phyloP scores from a whole-genome alignment of 306 rosid species.

The Dryas drummondii region DNA sequence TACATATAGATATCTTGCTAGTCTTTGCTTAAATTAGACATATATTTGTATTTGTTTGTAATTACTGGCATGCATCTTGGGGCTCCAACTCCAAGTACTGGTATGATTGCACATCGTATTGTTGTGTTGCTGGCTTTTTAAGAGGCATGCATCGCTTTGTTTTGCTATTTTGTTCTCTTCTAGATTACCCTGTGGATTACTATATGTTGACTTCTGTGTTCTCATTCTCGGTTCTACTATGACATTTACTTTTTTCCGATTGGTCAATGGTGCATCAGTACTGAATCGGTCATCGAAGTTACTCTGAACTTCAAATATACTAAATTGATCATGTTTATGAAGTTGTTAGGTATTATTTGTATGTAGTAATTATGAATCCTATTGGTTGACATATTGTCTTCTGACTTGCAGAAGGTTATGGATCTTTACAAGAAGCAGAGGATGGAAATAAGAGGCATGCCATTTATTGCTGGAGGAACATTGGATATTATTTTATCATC shows the following conservation, averaged over 20 bases:
- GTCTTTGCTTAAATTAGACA: background rate
- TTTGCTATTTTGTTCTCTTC: no score
- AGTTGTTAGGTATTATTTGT: background rate
- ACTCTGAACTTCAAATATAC: background rate
- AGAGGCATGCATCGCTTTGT: no score
- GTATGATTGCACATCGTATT: background rate
- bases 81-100: background rate
- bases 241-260: background rate
- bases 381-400: conserved; percentile 25
- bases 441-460: conserved; percentile 40
- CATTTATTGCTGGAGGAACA: conserved; percentile 34
- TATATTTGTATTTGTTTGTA: background rate
- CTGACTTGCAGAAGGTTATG: conserved; percentile 68
- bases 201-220: background rate
- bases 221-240: background rate
- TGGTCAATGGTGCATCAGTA: background rate
- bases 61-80: background rate
- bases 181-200: background rate
- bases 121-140: no score
- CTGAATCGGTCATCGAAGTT: background rate
- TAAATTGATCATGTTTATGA: background rate
- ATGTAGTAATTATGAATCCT: background rate
- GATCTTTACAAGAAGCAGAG: conserved; percentile 77
- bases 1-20: background rate
- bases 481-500: conserved; percentile 42